Conservation (phyloP, 495 filamentous ascomycete genomes). For the Aspergillus heteromorphus region DNA sequence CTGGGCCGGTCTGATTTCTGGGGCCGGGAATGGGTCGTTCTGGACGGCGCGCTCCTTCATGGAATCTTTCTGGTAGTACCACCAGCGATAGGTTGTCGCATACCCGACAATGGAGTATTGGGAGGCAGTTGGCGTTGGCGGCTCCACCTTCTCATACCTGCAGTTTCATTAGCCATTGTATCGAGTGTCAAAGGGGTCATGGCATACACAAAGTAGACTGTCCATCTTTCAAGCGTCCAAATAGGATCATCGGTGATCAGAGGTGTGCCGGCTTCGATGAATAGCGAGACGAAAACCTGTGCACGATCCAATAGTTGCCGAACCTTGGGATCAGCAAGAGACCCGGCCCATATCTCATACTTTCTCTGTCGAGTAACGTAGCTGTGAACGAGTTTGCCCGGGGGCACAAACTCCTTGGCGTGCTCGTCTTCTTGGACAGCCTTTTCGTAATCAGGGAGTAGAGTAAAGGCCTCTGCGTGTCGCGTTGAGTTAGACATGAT, state of each 20-base stretch:
- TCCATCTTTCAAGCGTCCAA: conserved; percentile 76
- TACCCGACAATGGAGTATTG: conserved; percentile 78
- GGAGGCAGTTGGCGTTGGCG: conserved; percentile 40
- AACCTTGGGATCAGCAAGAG: conserved; percentile 52
- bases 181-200: background rate
- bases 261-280: conserved; percentile 81
- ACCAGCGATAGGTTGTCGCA: conserved; percentile 82
- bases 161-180: background rate
- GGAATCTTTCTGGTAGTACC: conserved; percentile 31
- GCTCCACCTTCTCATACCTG: conserved; percentile 62
- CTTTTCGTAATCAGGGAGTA: conserved; percentile 52
- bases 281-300: conserved; percentile 78
- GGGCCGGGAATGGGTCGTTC: conserved; percentile 38
- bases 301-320: conserved; percentile 65
- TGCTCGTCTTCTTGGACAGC: conserved; percentile 47
- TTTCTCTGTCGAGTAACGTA: conserved; percentile 46
- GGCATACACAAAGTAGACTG: conserved; percentile 67
- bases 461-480: conserved; percentile 57
- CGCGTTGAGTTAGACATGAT: conserved; percentile 1
- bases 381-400: conserved; percentile 48
- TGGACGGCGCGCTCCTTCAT: conserved; percentile 24
- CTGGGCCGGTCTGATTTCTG: conserved; percentile 37
- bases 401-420: conserved; percentile 56
- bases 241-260: conserved; percentile 68
- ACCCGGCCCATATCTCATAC: conserved; percentile 60